A percentile compares a stretch with the other conserved stretches of the same genome.
Conservation (phyloP, 495 filamentous ascomycete genomes). For the Xylaria acuta region DNA sequence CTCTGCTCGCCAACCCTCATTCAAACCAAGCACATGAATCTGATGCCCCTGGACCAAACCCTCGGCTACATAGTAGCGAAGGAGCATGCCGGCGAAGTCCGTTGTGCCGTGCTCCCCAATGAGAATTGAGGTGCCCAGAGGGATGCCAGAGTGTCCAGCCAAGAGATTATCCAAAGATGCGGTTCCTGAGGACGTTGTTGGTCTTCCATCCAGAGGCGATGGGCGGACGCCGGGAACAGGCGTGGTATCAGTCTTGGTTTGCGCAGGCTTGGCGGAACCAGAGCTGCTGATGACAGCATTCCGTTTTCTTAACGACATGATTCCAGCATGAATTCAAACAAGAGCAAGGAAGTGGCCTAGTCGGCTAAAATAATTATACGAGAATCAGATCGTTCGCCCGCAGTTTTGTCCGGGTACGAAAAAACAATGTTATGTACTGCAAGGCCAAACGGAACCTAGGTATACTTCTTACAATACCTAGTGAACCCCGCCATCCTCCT, state of each 20-base stretch:
- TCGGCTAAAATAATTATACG: not conserved
- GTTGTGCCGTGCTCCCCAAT: constrained; percentile 95
- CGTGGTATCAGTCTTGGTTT: constrained; percentile 39
- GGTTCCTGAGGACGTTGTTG: constrained; percentile 90
- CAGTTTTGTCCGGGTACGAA: not conserved
- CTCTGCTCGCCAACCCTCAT: constrained; percentile 79
- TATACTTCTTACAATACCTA: no score
- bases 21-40: constrained; percentile 82
- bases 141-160: constrained; percentile 86
- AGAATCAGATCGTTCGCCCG: not conserved
- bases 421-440: not conserved
- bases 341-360: not conserved
- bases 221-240: constrained; percentile 75
- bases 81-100: constrained; percentile 84
- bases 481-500: constrained; percentile 24
- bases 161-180: constrained; percentile 83
- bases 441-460: not conserved
- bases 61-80: constrained; percentile 92
- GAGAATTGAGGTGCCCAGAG: constrained; percentile 79
- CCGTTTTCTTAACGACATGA: constrained; percentile 90
- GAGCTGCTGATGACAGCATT: constrained; percentile 68
- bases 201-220: constrained; percentile 86
- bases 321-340: constrained; percentile 53
- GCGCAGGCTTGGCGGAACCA: constrained; percentile 39
- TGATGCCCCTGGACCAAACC: constrained; percentile 90